Evolutionary conservation across 2,329 filamentous ascomycete genomes (phyloP), one percentile per base, ranked within the genome.

Genomic region (Cercospora sojina): DNA sequence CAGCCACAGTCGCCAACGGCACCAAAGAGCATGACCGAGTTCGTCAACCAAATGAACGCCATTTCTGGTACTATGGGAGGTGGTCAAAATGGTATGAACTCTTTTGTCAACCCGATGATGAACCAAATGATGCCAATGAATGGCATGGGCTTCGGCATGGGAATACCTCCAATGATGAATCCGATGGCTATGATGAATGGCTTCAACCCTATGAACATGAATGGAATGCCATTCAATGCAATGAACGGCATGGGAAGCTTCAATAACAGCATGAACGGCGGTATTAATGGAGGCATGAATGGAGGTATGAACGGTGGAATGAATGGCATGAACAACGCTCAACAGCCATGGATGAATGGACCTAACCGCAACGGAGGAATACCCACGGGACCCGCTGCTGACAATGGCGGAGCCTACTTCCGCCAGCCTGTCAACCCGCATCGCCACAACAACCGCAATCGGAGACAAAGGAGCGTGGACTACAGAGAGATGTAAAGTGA

Each of bases 381-480:
- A 7, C 67, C 65, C 4, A 68, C 65, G 18, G 68, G 68, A n/a
- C 68, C 68, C 13, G 61, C 41, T 25, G 70, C 69, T 43, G 70
- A 64, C 9, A 92, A 96, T 64, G 93, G 96, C 65, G 92, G 93
- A 67, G 91, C 95, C 6, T 99, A 99, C 80, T 96, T 98, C 78
- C 87, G 95, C 65, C 94, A 97, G 78, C 95, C 95, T 0, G 91
- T 98, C 69, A 99, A 99, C 77, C 94, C 93, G 2, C 91, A 97
- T 76, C 88, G 95, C 59, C 91, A 95, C 76, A 90, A 93, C 78
- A 92, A 93, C 75, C 87, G 91, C 74, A 89, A 92, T 74, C 87
- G 90, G 70, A 85, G 92, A 73, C 88, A 91, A 63, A 86, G 95
- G 64, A 93, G 93, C 10, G 95, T 92, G 77, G 95, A 99, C 80